Evolutionary conservation across 2,329 filamentous ascomycete genomes (phyloP).

Genomic region (Daldinia sp.): DNA sequence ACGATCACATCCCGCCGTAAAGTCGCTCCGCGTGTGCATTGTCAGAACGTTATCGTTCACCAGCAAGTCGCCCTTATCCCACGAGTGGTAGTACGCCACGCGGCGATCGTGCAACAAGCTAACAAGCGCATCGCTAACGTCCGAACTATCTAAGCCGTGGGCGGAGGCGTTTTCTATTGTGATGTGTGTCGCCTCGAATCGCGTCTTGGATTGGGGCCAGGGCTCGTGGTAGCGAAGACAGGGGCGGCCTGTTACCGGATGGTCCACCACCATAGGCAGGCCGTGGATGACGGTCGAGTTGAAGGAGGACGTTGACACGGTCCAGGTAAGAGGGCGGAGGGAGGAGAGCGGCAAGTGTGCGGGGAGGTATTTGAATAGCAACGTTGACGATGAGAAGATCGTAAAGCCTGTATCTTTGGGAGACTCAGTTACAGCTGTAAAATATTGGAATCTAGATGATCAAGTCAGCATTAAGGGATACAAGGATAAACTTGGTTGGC

Average conservation of each 20-base stretch:
- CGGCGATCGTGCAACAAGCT: slow-evolving; percentile 58
- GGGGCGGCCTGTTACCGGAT: slow-evolving; percentile 55
- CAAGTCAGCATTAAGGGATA: neutral
- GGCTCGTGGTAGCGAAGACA: slow-evolving; percentile 65
- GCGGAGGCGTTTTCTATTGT: slow-evolving; percentile 50
- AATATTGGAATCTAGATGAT: slow-evolving; percentile 58
- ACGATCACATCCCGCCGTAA: slow-evolving; percentile 52
- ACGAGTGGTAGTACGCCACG: slow-evolving; percentile 59
- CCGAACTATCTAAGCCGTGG: slow-evolving; percentile 22
- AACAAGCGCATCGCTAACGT: slow-evolving; percentile 53
- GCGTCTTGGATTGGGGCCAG: slow-evolving; percentile 61
- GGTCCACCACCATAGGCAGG: slow-evolving; percentile 55
- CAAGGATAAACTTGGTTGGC: slow-evolving; percentile 37
- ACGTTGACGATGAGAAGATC: slow-evolving; percentile 60
- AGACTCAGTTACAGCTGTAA: slow-evolving; percentile 56
- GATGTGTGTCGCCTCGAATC: slow-evolving; percentile 57
- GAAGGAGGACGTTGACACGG: slow-evolving; percentile 58
- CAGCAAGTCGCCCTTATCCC: slow-evolving; percentile 64
- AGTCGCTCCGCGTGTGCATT: slow-evolving; percentile 60
- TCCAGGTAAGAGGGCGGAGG: slow-evolving; percentile 56
- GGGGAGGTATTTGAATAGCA: slow-evolving; percentile 58
- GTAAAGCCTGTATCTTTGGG: slow-evolving; percentile 62
- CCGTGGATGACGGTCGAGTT: slow-evolving; percentile 52
- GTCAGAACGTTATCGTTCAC: slow-evolving; percentile 60
- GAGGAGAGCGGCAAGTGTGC: slow-evolving; percentile 47